These are phyloP conservation scores for Beauveria sp. DNA, from an alignment of 2,329 filamentous ascomycete species.

Conservation along the genomic window DNA sequence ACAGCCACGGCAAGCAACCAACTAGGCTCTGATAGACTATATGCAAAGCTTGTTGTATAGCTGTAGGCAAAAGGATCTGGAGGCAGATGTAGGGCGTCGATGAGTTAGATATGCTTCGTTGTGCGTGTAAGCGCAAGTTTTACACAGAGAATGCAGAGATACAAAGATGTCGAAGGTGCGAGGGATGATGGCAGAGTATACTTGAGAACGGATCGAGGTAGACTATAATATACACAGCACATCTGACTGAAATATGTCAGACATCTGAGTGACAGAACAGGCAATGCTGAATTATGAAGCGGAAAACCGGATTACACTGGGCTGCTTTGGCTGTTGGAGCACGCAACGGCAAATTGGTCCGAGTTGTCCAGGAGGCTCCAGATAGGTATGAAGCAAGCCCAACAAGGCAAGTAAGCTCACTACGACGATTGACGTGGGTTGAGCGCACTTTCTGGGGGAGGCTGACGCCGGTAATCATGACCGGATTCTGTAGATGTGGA, in stretches of 20 bases:
- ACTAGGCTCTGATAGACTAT: not conserved
- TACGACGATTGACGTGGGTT: no score
- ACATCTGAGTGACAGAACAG: not conserved
- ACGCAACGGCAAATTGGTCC: constrained; percentile 1
- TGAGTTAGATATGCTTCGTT: not conserved
- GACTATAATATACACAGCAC: constrained; percentile 6
- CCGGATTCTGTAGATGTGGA: constrained; percentile 1
- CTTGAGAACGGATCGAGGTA: not conserved
- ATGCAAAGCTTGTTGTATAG: not conserved
- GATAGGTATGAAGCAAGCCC: not conserved
- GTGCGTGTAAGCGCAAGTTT: not conserved
- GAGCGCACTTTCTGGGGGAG: not conserved
- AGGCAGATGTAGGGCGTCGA: not conserved
- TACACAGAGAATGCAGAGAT: not conserved
- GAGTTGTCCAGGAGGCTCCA: not conserved
- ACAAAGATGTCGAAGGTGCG: not conserved
- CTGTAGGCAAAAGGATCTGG: not conserved
- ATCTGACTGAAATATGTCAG: not conserved
- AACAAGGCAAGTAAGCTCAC: constrained; percentile 1
- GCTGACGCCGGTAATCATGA: constrained; percentile 6
- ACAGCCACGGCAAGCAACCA: not conserved
- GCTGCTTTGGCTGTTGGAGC: not conserved
- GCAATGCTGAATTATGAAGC: not conserved
- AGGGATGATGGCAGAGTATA: not conserved
- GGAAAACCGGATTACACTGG: not conserved